Evolutionary conservation across 1,284 basidiomycete species (phyloP), one percentile per base, ranked within the genome.

Genomic region (Fomitiporia mediterranea): DNA sequence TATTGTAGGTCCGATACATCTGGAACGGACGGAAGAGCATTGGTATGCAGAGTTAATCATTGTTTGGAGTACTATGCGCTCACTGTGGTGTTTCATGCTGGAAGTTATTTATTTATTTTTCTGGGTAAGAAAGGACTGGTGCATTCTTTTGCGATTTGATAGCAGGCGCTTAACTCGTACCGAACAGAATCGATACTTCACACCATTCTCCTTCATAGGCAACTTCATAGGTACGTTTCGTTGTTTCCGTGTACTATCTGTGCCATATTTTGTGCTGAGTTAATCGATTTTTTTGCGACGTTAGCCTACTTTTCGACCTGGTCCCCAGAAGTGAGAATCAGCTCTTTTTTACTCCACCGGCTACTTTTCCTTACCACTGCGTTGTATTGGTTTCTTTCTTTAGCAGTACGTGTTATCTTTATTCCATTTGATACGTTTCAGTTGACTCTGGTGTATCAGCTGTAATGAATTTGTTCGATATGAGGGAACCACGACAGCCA

Each of bases 391-490:
- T 11, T 3, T 7, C 30, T 48, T 32, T n/a, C 30, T 17, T 38
- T 17, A n/a, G 17, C 15, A 52, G 23, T n/a, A 23, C 11, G 37
- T 34, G 7, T 13, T 13, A 13, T 34, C 32, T 6, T 6, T 23
- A 34, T 5, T n/a, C 17, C 40, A 17, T 46, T 9, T 5, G 15
- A 46, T 25, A 13, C 23, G 5, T n/a, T 7, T 27, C 3, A 4
- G 23, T 25, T 34, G 32, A 34, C 32, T 34, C 27, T 51, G 3
- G 4, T 52, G 17, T 17, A 21, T 13, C 32, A 79, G 78, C 58
- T 81, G 80, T 61, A 57, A 61, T 11, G 71, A 67, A 32, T 81
- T 79, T 52, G 74, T 80, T 4, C 72, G 74, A 2, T 81, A 77
- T 48, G 79, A 81, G 64, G 79, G 78, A 0, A 68, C 68, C 44